Evolutionary conservation across 2,329 filamentous ascomycete species (phyloP).

Genomic region (Massarina eburnea): DNA sequence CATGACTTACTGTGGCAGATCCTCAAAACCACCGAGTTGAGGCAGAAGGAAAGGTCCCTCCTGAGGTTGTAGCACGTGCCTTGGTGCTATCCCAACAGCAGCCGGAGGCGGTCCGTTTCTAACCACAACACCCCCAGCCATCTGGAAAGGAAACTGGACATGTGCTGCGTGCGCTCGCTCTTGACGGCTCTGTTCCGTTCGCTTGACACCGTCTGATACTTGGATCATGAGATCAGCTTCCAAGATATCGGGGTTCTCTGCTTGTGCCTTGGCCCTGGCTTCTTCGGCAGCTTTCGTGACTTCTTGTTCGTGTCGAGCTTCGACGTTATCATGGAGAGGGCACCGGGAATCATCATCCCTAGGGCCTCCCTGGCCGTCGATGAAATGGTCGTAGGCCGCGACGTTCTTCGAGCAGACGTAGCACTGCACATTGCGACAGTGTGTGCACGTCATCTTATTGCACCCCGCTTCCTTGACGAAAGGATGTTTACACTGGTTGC

Average conservation of each 20-base stretch:
- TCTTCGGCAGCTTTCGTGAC: constrained; percentile 62
- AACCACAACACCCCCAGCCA: constrained; percentile 22
- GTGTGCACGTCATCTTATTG: constrained; percentile 78
- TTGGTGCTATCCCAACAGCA: too few relatives aligned
- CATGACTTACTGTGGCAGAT: too few relatives aligned
- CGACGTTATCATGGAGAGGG: constrained; percentile 65
- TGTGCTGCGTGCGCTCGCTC: constrained; percentile 14
- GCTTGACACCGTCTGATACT: constrained; percentile 56
- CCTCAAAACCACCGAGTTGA: too few relatives aligned
- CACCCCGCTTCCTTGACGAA: constrained; percentile 80
- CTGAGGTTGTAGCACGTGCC: too few relatives aligned
- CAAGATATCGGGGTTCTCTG: constrained; percentile 63
- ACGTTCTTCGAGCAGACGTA: constrained; percentile 71
- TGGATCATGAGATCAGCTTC: constrained; percentile 54
- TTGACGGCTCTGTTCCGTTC: constrained; percentile 30
- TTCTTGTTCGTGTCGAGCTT: constrained; percentile 64
- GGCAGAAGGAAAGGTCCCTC: too few relatives aligned
- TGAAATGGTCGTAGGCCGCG: constrained; percentile 71
- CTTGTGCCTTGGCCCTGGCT: constrained; percentile 57
- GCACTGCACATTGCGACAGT: constrained; percentile 59
- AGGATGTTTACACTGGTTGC: constrained; percentile 70
- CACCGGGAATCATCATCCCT: constrained; percentile 51
- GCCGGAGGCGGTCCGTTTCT: too few relatives aligned
- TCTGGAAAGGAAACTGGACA: constrained; percentile 23
- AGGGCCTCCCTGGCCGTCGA: constrained; percentile 45